Percentiles rank a stretch among this genome's conserved stretches.
phyloP scores from a whole-genome alignment of 2,329 filamentous ascomycete genomes.

The Aplosporella prunicola region DNA sequence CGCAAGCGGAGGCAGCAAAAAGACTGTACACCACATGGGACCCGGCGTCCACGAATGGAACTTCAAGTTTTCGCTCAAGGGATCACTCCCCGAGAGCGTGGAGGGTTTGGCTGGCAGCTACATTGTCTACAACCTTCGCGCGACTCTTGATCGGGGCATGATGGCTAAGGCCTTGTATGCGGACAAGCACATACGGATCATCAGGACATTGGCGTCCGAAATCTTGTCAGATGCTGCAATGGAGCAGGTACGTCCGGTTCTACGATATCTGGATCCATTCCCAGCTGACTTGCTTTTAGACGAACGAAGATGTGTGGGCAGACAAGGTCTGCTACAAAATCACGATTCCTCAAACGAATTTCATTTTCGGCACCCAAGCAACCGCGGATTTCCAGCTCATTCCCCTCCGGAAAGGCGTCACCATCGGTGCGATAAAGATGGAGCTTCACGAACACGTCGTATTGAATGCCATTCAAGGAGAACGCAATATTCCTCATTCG shows the following conservation, averaged over 20 bases:
- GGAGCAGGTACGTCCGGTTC: slow-evolving; percentile 22
- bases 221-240: slow-evolving; percentile 56
- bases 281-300: slow-evolving; percentile 26
- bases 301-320: slow-evolving; percentile 94
- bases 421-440: slow-evolving; percentile 72
- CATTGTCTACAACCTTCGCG: slow-evolving; percentile 85
- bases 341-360: slow-evolving; percentile 83
- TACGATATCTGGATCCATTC: background rate
- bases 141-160: slow-evolving; percentile 77
- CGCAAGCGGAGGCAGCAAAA: slow-evolving; percentile 28
- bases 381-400: slow-evolving; percentile 79
- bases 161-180: slow-evolving; percentile 78
- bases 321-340: slow-evolving; percentile 97
- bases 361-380: slow-evolving; percentile 84
- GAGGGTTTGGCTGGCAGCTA: slow-evolving; percentile 81
- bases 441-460: slow-evolving; percentile 63
- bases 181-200: slow-evolving; percentile 52
- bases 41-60: slow-evolving; percentile 41
- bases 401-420: slow-evolving; percentile 78
- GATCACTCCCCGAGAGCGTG: slow-evolving; percentile 64
- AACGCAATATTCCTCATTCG: slow-evolving; percentile 18
- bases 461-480: slow-evolving; percentile 25
- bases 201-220: slow-evolving; percentile 45
- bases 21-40: slow-evolving; percentile 40
- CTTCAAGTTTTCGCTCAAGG: slow-evolving; percentile 39